phyloP scores from a whole-genome alignment of 768 basidiomycete species.

The Suillus occidentalis region DNA sequence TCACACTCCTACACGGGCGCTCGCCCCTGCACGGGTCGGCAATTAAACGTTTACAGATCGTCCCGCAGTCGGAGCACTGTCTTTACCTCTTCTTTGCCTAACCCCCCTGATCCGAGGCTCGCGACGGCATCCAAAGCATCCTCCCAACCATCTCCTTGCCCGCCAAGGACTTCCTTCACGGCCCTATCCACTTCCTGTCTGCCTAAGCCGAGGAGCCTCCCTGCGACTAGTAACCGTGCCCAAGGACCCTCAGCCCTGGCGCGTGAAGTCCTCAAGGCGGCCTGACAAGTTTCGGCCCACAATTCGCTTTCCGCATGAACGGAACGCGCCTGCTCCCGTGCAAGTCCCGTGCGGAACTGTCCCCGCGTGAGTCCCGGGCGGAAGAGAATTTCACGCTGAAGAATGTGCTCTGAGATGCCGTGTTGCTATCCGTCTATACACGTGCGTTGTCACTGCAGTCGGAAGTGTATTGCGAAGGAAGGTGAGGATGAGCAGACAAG shows the following conservation, averaged over 20 bases:
- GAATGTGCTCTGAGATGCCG: constrained; percentile 74
- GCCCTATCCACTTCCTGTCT: constrained; percentile 34
- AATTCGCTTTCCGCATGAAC: constrained; percentile 74
- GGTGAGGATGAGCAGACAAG: constrained; percentile 75
- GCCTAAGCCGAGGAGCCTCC: constrained; percentile 63
- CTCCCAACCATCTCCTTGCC: constrained; percentile 49
- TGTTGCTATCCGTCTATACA: constrained; percentile 76
- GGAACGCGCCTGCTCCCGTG: constrained; percentile 50
- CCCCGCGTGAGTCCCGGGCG: constrained; percentile 63
- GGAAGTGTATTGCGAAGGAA: constrained; percentile 69
- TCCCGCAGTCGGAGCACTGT: constrained; percentile 50
- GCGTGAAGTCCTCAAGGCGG: constrained; percentile 48
- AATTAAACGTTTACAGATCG: constrained; percentile 32
- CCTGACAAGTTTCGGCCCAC: constrained; percentile 79
- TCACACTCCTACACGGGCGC: not conserved
- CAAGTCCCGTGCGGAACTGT: constrained; percentile 19
- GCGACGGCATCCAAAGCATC: constrained; percentile 43
- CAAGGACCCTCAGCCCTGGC: constrained; percentile 73
- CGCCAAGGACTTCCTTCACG: constrained; percentile 18
- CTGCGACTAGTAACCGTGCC: constrained; percentile 69
- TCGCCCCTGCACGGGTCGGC: not conserved
- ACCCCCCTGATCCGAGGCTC: constrained; percentile 57
- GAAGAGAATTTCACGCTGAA: constrained; percentile 80
- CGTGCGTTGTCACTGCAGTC: constrained; percentile 46
- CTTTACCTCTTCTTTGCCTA: constrained; percentile 61